phyloP scores from a whole-genome alignment of 2,329 filamentous ascomycete genomes.

The Bipolaris victoriae region DNA sequence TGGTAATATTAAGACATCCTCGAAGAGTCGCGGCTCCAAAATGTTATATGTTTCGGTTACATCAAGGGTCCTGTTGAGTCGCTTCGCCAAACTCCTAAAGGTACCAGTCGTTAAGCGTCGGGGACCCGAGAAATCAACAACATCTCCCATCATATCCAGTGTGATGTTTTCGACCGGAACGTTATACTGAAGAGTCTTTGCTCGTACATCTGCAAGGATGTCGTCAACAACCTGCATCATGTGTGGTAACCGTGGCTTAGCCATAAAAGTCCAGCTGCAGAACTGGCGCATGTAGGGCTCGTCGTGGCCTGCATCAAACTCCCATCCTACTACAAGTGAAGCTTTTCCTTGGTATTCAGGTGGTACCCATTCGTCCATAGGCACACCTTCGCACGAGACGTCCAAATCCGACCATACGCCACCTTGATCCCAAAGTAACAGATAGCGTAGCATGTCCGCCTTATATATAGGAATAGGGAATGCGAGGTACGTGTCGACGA shows the following conservation, averaged over 20 bases:
- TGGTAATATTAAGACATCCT: constrained; percentile 34
- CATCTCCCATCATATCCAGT: constrained; percentile 32
- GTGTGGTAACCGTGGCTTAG: constrained; percentile 30
- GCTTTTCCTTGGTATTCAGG: constrained; percentile 36
- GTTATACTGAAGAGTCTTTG: constrained; percentile 19
- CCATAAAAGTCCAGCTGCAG: constrained; percentile 42
- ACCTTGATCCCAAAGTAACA: constrained; percentile 50
- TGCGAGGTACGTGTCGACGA: constrained; percentile 45
- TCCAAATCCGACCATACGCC: constrained; percentile 54
- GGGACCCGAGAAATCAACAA: constrained; percentile 41
- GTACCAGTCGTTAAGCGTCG: constrained; percentile 34
- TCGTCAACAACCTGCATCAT: constrained; percentile 37
- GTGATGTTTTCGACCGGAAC: constrained; percentile 24
- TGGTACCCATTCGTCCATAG: constrained; percentile 49
- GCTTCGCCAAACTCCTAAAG: constrained; percentile 30
- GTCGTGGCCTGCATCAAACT: constrained; percentile 43
- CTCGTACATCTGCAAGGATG: constrained; percentile 25
- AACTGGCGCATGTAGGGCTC: constrained; percentile 32
- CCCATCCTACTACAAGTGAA: constrained; percentile 49
- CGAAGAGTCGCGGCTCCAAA: constrained; percentile 34
- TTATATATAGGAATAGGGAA: constrained; percentile 49
- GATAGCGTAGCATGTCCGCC: constrained; percentile 53
- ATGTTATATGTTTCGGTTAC: constrained; percentile 27
- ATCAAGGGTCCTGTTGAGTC: constrained; percentile 20
- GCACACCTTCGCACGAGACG: constrained; percentile 42